Evolutionary conservation across 192 early-diverging fungal species (phyloP).

Genomic region (Linnemannia exigua): DNA sequence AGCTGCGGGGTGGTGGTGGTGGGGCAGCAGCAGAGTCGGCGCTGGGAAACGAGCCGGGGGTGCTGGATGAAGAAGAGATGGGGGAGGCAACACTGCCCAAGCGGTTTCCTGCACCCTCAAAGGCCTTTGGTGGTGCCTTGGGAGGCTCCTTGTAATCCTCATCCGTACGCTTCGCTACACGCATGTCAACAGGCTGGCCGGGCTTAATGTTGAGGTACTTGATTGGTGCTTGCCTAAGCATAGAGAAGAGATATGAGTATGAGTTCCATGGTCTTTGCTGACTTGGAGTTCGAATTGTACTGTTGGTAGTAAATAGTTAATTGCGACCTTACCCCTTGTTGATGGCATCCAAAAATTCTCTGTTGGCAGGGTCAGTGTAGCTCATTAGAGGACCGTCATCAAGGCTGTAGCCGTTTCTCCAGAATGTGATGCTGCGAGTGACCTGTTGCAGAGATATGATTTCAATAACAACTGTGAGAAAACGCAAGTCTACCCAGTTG

Average conservation of each 20-base stretch:
- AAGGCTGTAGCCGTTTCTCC: conserved; percentile 96
- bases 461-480: not conserved
- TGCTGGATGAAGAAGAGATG: conserved; percentile 39
- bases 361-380: conserved; percentile 90
- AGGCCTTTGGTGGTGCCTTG: conserved; percentile 81
- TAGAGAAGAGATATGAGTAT: not conserved
- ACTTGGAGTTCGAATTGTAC: no score
- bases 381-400: conserved; percentile 91
- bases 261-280: not conserved
- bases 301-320: not conserved
- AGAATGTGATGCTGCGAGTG: conserved; percentile 89
- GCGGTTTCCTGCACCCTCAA: conserved; percentile 84
- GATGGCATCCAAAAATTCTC: conserved; percentile 88
- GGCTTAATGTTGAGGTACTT: conserved; percentile 88
- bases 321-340: conserved; percentile 79
- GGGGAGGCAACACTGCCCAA: conserved; percentile 71
- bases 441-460: conserved; percentile 52
- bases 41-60: conserved; percentile 53
- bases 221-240: conserved; percentile 84
- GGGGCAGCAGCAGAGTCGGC: conserved; percentile 24
- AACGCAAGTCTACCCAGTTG: not conserved
- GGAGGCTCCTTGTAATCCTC: conserved; percentile 91
- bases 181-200: conserved; percentile 93
- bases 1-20: conserved; percentile 29
- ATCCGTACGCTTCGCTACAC: conserved; percentile 83